Evolutionary conservation across 2,329 filamentous ascomycete genomes (phyloP), one percentile per base, ranked within the genome.

Genomic region (Dactylellina cionopaga): DNA sequence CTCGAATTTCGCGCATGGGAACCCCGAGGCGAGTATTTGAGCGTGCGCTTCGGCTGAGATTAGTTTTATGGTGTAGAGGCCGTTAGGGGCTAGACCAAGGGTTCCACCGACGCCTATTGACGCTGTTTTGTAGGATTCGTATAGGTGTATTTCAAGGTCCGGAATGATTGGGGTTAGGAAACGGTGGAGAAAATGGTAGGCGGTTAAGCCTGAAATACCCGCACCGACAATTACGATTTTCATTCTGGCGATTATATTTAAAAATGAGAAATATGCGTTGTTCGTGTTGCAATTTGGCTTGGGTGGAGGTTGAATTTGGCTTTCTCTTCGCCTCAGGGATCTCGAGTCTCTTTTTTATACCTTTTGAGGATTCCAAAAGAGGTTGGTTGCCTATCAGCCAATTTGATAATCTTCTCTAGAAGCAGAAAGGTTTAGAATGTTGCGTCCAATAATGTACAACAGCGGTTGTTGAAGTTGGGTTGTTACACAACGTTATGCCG

Each of bases 141-240:
- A 73, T 44, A 60, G 55, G 11, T 55, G 29, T 22, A 73, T 66
- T 35, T 60, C 44, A 15, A 66, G 44, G 33, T 46, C 46, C 31
- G 69, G 60, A 29, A 62, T 35, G 1, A 66, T 13, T 7, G 69
- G 59, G 7, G 39, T 46, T 22, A 73, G 54, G n/a, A 73, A 73
- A 7, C 62, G 52, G 25, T 73, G 69, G 27, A 73, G 60, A 29
- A 73, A 66, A 24, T 71, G 66, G 35, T 71, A 71, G 51, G 66
- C 44, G 33, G 66, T 64, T 25, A 73, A 47, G 54, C 69, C 69
- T 24, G 69, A 52, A 17, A 73, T 73, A 13, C 69, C 69, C 17
- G 69, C 62, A 10, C 69, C 69, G 15, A 73, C 49, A 29, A 73
- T 73, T 47, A 73, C 41, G 5, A 73, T 59, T 46, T 73, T 73